phyloP scores from a whole-genome alignment of 805 yeast genomes.

The Wickerhamomyces hampshirensis region DNA sequence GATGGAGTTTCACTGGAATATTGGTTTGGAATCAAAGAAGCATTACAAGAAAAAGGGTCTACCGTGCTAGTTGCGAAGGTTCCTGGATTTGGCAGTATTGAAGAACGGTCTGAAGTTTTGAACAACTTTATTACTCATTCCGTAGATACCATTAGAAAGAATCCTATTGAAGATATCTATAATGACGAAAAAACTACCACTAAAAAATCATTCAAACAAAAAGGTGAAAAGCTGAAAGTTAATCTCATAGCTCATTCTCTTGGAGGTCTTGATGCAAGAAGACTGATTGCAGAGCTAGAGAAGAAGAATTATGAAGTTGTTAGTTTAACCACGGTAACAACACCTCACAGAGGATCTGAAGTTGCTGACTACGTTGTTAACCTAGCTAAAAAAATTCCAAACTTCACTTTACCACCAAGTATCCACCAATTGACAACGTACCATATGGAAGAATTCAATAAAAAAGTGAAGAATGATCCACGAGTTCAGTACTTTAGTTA shows the following conservation, averaged over 20 bases:
- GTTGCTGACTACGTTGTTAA: conserved; percentile 66
- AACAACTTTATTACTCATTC: conserved; percentile 41
- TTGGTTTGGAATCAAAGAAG: conserved; percentile 76
- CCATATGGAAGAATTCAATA: conserved; percentile 51
- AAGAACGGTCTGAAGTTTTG: conserved; percentile 57
- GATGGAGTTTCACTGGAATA: conserved; percentile 53
- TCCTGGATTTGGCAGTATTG: conserved; percentile 76
- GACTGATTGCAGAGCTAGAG: conserved; percentile 54
- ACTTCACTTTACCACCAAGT: conserved; percentile 31
- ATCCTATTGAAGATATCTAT: conserved; percentile 22
- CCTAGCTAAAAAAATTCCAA: conserved; percentile 21
- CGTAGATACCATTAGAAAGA: conserved; percentile 18
- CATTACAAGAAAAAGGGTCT: conserved; percentile 57
- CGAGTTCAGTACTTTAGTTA: conserved; percentile 72
- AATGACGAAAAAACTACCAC: conserved; percentile 13
- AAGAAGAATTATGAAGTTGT: conserved; percentile 49
- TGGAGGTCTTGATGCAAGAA: conserved; percentile 90
- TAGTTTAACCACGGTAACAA: conserved; percentile 77
- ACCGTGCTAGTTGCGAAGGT: conserved; percentile 70
- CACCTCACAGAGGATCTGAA: conserved; percentile 87
- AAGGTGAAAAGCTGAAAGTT: conserved; percentile 40
- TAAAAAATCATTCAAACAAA: conserved; percentile 11
- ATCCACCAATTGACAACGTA: conserved; percentile 65
- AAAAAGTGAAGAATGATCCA: conserved; percentile 46
- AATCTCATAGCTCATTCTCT: conserved; percentile 86